Conservation (phyloP, 1,284 basidiomycete genomes). For the Sporisorium reilianum region DNA sequence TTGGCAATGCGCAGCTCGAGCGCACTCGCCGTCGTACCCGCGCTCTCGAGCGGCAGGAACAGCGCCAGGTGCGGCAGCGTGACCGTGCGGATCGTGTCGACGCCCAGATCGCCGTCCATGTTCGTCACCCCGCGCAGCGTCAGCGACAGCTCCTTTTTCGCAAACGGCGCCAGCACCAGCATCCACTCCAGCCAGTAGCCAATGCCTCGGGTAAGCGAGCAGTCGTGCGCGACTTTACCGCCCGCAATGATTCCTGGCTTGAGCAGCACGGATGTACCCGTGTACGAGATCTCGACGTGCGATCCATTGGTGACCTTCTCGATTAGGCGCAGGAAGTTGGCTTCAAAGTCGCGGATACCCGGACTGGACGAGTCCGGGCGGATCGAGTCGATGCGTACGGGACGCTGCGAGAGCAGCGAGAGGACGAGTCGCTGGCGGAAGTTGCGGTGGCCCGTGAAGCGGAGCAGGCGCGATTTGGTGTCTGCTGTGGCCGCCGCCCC, state of each 20-base stretch:
- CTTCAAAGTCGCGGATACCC: conserved; percentile 93
- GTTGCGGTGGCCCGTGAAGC: conserved; percentile 82
- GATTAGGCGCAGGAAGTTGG: conserved; percentile 86
- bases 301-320: conserved; percentile 96
- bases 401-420: conserved; percentile 86
- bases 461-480: conserved; percentile 67
- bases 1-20: conserved; percentile 81
- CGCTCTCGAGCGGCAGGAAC: conserved; percentile 72
- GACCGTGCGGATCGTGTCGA: conserved; percentile 88
- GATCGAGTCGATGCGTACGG: conserved; percentile 88
- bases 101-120: conserved; percentile 73
- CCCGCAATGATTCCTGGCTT: conserved; percentile 93
- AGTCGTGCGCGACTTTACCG: conserved; percentile 85
- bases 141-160: conserved; percentile 86
- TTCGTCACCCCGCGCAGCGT: conserved; percentile 91
- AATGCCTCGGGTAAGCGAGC: conserved; percentile 84
- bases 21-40: conserved; percentile 51
- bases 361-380: conserved; percentile 92
- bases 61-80: conserved; percentile 90
- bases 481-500: no score
- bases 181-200: conserved; percentile 95
- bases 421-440: conserved; percentile 87
- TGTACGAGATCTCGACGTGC: conserved; percentile 94
- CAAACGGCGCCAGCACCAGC: conserved; percentile 89
- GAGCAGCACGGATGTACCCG: conserved; percentile 75